Evolutionary conservation across 257 asterid genomes (phyloP).

Genomic region (Solanum gandarillasii): DNA sequence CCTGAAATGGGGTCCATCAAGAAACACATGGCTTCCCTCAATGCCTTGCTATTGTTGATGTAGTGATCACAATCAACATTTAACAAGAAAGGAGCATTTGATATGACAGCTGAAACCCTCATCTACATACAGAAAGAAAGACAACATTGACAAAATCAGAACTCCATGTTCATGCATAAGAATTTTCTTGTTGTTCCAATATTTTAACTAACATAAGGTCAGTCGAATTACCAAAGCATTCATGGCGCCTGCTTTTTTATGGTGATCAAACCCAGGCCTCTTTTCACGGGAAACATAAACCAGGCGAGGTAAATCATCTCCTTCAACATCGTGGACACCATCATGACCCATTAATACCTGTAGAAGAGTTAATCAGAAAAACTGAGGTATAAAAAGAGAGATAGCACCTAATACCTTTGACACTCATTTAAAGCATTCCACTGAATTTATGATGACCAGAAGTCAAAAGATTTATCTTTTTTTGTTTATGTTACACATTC

Average conservation of each 20-base stretch:
- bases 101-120: conserved; percentile 86
- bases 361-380: background rate
- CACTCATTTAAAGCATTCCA: background rate
- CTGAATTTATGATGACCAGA: background rate
- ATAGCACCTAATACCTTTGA: background rate
- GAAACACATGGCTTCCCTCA: conserved; percentile 95
- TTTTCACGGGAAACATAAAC: conserved; percentile 92
- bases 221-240: conserved; percentile 59
- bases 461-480: background rate
- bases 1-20: conserved; percentile 95
- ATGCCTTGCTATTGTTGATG: conserved; percentile 85
- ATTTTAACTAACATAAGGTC: background rate
- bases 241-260: conserved; percentile 96
- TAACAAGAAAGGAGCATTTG: conserved; percentile 82
- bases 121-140: conserved; percentile 28
- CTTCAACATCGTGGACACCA: conserved; percentile 59
- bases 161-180: background rate
- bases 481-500: background rate
- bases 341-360: conserved; percentile 81
- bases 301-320: conserved; percentile 54
- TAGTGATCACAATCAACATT: conserved; percentile 94
- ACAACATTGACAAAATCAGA: background rate
- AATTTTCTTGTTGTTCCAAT: background rate
- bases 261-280: conserved; percentile 90
- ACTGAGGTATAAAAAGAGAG: background rate